phyloP scores from a whole-genome alignment of 169 alveolate species.

The Plasmodium coatneyi region DNA sequence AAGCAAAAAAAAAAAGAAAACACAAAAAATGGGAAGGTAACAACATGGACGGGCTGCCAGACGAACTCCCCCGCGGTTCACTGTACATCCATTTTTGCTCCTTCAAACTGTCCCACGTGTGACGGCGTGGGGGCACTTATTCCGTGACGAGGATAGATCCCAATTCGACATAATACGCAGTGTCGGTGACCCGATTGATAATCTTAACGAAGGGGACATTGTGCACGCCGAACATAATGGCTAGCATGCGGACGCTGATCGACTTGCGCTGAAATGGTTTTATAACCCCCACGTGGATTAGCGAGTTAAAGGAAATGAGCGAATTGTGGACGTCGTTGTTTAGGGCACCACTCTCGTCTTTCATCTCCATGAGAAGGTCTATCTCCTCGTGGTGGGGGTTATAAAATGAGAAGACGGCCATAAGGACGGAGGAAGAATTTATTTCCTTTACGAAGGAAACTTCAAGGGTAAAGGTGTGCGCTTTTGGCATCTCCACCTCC shows the following conservation, averaged over 20 bases:
- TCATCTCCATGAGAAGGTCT: conserved; percentile 25
- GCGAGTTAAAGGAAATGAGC: conserved; percentile 39
- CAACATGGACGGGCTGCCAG: neutral
- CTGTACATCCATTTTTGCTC: neutral
- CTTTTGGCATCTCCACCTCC: conserved; percentile 48
- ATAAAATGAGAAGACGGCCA: conserved; percentile 37
- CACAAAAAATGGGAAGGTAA: neutral
- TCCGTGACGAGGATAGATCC: conserved; percentile 59
- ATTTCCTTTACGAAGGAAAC: conserved; percentile 71
- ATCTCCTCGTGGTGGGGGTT: conserved; percentile 48
- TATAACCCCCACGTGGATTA: conserved; percentile 29
- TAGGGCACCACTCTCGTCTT: conserved; percentile 3
- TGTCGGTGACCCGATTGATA: conserved; percentile 2
- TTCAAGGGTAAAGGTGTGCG: conserved; percentile 15
- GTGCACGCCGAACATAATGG: conserved; percentile 60
- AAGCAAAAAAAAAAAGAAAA: no score
- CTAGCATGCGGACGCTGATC: conserved; percentile 25
- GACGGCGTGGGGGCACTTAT: neutral
- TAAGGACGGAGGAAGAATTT: conserved; percentile 37
- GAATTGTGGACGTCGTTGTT: conserved; percentile 10
- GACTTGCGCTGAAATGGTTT: conserved; percentile 50
- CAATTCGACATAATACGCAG: conserved; percentile 25
- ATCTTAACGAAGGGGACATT: conserved; percentile 38
- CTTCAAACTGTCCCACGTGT: neutral
- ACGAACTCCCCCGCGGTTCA: neutral